Evolutionary conservation across 371 early-diverging fungal species (phyloP), one percentile per base, ranked within the genome.

Genomic region (Encephalitozoon intestinalis): DNA sequence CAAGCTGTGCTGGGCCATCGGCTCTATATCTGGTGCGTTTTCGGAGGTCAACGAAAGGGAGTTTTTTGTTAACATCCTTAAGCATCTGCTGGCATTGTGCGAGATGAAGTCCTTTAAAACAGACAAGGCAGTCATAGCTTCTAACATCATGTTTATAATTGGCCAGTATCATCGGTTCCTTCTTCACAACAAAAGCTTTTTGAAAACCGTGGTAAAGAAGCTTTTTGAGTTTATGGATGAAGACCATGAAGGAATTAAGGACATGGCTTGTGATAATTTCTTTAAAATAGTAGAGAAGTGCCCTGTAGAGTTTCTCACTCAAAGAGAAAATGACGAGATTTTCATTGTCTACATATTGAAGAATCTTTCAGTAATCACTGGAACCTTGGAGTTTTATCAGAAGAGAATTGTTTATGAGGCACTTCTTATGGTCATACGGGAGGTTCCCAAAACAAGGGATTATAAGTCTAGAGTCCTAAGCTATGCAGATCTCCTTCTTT

Each of bases 211-310:
- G n/a, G 92, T 95, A 71, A 94, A 94, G 89, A 99, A 99, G 83
- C 86, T 97, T 43, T 96, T 98, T 85, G 99, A 99, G 86, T 99
- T 99, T 85, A 99, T 99, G 97, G 94, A 95, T 80, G 99, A 98
- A 85, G 86, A 89, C 4, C 95, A 96, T 79, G 96, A 95, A 86
- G 99, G 98, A 86, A 95, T 98, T 21, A 94, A 95, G 83, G 99
- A 99, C 84, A 99, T 99, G 99, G 98, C 97, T 25, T 97, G 98
- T 85, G 98, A 99, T 84, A 96, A 97, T 1, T 96, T 97, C 84
- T 92, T 94, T 77, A 95, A 93, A 82, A 96, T 99, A 80, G 88
- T 94, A 15, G 92, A 94, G 80, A 94, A 94, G 82, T 94, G 95
- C 85, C 90, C 90, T 50, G 89, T 91, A 25, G 94, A 96, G 79